Evolutionary conservation across 73 alveolate genomes (phyloP), one percentile per base, ranked within the genome.

Genomic region (Stentor roeselii): DNA sequence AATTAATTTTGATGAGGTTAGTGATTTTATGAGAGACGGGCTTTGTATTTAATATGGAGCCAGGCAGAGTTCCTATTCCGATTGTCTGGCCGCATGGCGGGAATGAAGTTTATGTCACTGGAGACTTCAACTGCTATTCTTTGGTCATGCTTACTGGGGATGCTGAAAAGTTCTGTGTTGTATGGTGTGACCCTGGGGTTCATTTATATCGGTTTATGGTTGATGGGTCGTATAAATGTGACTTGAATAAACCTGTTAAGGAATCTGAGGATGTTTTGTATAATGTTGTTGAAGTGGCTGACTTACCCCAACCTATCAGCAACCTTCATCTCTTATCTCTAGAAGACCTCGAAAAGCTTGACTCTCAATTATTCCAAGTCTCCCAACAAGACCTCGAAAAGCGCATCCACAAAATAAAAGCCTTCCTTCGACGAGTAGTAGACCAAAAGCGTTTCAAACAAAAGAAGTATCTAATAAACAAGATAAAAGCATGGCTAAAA

Each of bases 61-160:
- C 21, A 67, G 37, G 80, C 80, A 67, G 34, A 67, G 80, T 67
- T 3, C 80, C 80, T 0, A 21, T 67, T 67, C 80, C 80, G 14
- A 32, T 67, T 30, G 80, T 67, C 37, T 67, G 80, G 37, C 80
- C n/a, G 14, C n/a, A 67, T 21, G 2, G 41, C 27, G 80, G 80
- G 27, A 67, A 32, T 21, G 80, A 67, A 67, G 37, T 67, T 21
- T 67, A 1, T 2, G 80, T 67, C 21, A 67, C 80, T 21, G 80
- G 80, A 30, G 80, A 67, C 37, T 67, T 67, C 41, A 67, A 67
- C 37, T 15, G 37, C 34, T 67, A 21, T 34, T 67, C 80, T 21
- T 32, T 67, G 11, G 15, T 67, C 2, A 15, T 32, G 1, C 80
- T 67, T 27, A 67, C n/a, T 2, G 80, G 80, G 2, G 80, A 67